phyloP scores from a whole-genome alignment of 75 land plant genomes.

The Sequoiadendron giganteum region DNA sequence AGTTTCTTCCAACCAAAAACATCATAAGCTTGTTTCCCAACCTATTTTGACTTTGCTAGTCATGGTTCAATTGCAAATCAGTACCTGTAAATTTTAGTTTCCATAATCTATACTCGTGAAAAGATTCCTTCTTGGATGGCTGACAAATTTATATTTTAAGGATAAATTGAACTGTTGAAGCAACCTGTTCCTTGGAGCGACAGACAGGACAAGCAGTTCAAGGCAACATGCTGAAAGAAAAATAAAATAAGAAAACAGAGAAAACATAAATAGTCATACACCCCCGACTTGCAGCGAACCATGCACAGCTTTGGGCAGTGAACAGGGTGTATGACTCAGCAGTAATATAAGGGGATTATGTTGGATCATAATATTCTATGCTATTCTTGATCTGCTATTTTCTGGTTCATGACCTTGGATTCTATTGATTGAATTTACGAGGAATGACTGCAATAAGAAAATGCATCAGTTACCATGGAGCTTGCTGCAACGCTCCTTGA shows the following conservation, averaged over 20 bases:
- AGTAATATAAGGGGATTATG: not conserved
- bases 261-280: not conserved
- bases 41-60: not conserved
- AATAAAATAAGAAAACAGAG: not conserved
- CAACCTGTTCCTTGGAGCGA: not conserved
- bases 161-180: not conserved
- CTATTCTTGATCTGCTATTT: not conserved
- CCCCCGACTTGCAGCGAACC: not conserved
- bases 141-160: not conserved
- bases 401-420: not conserved
- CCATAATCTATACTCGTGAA: not conserved
- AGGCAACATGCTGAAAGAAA: not conserved
- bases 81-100: not conserved
- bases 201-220: not conserved
- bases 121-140: not conserved
- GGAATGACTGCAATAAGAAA: conserved; percentile 8
- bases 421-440: not conserved
- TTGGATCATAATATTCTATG: not conserved
- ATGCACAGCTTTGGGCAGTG: not conserved
- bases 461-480: conserved; percentile 73
- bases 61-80: not conserved
- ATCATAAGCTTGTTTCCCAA: not conserved
- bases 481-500: conserved; percentile 98
- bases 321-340: not conserved
- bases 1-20: not conserved